Percentiles rank a stretch among this genome's conserved stretches.
Conservation (phyloP, 2,329 filamentous ascomycete species). For the Epichloe elymi region DNA sequence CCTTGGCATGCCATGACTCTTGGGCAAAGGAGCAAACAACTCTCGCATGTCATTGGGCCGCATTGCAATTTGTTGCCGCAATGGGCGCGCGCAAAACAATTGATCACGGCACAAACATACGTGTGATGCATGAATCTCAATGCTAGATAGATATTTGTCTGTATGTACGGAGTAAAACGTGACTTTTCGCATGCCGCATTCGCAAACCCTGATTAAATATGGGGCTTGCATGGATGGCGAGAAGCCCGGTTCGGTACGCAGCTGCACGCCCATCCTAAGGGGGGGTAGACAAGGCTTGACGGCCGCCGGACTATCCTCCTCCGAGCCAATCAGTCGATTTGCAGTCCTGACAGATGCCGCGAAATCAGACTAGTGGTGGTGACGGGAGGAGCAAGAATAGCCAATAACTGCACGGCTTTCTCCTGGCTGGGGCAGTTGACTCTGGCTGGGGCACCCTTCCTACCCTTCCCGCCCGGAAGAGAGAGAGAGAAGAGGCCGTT, state of each 20-base stretch:
- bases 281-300: too few species aligned
- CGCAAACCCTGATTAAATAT: not conserved
- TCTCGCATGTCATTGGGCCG: not conserved
- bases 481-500: not conserved
- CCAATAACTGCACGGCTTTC: not conserved
- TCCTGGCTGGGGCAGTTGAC: not conserved
- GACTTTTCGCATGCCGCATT: not conserved
- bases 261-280: too few species aligned
- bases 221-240: too few species aligned
- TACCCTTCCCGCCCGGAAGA: not conserved
- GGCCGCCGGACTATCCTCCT: not conserved
- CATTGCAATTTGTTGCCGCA: not conserved
- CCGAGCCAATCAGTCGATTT: not conserved
- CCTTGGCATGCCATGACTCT: not conserved
- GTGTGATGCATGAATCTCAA: not conserved
- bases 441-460: not conserved
- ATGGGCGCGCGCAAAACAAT: not conserved
- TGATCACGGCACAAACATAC: not conserved
- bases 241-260: too few species aligned
- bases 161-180: too few species aligned
- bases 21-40: not conserved
- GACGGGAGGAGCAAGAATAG: not conserved
- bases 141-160: too few species aligned
- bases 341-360: not conserved
- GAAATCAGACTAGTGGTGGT: not conserved